Evolutionary conservation across 257 asterid species (phyloP).

Genomic region (Solanum chiquidenum): DNA sequence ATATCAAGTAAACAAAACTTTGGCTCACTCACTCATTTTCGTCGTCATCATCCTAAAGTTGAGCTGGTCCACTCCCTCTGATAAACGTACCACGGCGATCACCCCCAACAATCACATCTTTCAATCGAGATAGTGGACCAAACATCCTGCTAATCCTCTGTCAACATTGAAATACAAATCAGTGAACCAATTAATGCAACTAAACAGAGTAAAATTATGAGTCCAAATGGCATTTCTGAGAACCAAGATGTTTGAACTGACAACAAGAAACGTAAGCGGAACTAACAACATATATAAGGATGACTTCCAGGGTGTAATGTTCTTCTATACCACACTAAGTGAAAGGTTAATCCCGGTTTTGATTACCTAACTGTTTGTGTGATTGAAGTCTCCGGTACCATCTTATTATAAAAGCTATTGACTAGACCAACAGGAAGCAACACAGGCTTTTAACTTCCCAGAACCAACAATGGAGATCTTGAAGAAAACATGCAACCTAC

Average conservation of each 20-base stretch:
- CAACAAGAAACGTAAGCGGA: neutral
- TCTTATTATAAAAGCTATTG: neutral
- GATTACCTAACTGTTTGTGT: neutral
- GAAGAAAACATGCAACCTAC: neutral
- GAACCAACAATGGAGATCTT: neutral
- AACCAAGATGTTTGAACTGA: neutral
- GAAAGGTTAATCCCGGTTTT: neutral
- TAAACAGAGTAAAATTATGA: neutral
- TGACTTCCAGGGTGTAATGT: neutral
- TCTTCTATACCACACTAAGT: neutral
- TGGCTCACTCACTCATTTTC: neutral
- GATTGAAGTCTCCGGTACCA: neutral
- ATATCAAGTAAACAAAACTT: neutral
- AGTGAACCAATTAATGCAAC: neutral
- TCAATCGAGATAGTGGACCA: slow-evolving; percentile 30
- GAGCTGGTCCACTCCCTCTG: slow-evolving; percentile 14
- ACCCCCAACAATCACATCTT: slow-evolving; percentile 18
- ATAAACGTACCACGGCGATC: slow-evolving; percentile 17
- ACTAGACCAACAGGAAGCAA: neutral
- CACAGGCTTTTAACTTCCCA: neutral
- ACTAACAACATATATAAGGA: neutral
- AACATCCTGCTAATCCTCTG: slow-evolving; percentile 28
- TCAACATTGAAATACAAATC: neutral
- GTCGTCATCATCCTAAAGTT: slow-evolving; percentile 11
- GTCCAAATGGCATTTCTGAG: neutral